A percentile compares a stretch with the other conserved stretches of the same genome.
Conservation (phyloP, 768 basidiomycete genomes). For the Kwoniella sp. region DNA sequence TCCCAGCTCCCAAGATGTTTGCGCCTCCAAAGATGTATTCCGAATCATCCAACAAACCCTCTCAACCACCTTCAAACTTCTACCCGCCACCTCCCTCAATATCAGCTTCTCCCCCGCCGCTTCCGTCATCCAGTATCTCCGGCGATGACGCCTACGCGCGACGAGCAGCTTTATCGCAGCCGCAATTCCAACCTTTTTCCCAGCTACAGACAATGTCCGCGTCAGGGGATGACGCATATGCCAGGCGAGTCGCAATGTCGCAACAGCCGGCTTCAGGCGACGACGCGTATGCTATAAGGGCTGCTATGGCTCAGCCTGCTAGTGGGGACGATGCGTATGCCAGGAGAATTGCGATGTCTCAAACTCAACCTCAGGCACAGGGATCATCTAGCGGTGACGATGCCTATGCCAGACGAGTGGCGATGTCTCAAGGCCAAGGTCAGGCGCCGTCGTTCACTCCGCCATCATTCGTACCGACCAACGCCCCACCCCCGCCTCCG, state of each 20-base stretch:
- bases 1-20: conserved; percentile 40
- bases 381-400: conserved; percentile 48
- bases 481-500: conserved; percentile 13
- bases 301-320: conserved; percentile 22
- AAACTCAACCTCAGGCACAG: conserved; percentile 9
- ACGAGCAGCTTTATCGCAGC: conserved; percentile 39
- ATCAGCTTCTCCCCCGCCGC: conserved; percentile 16
- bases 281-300: conserved; percentile 32
- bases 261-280: conserved; percentile 20
- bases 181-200: conserved; percentile 16
- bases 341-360: conserved; percentile 41
- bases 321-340: conserved; percentile 49
- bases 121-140: conserved; percentile 17
- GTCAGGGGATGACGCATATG: conserved; percentile 32
- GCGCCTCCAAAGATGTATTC: conserved; percentile 43
- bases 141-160: conserved; percentile 48
- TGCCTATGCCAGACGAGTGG: conserved; percentile 41
- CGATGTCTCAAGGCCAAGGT: conserved; percentile 33
- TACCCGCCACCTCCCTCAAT: conserved; percentile 22
- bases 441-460: conserved; percentile 18
- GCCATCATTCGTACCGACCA: conserved; percentile 15
- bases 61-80: conserved; percentile 1
- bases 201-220: neutral
- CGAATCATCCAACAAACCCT: conserved; percentile 1
- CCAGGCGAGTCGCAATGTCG: too few relatives aligned